phyloP scores from a whole-genome alignment of 495 filamentous ascomycete genomes.

The Jackrogersella multiformis region DNA sequence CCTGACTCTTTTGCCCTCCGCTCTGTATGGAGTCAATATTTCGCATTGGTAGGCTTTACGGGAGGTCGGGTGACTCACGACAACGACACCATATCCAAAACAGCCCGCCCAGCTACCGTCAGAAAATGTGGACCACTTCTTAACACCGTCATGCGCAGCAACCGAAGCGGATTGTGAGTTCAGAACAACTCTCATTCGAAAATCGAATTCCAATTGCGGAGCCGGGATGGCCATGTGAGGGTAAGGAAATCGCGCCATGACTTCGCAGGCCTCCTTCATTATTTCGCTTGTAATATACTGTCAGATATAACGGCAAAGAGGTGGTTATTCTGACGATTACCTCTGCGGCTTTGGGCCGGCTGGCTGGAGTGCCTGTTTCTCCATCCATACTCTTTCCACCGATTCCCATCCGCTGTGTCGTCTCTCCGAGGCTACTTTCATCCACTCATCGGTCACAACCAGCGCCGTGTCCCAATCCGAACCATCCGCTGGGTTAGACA shows the following conservation, averaged over 20 bases:
- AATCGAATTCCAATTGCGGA: slow-evolving; percentile 66
- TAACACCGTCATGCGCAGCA: slow-evolving; percentile 62
- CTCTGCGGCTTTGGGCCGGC: not conserved
- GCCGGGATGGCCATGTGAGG: slow-evolving; percentile 41
- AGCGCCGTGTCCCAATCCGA: slow-evolving; percentile 42
- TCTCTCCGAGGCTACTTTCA: slow-evolving; percentile 30
- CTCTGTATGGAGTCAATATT: slow-evolving; percentile 49
- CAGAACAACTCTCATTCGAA: slow-evolving; percentile 69
- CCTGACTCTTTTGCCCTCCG: slow-evolving; percentile 62
- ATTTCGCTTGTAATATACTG: slow-evolving; percentile 19
- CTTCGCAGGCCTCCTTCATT: slow-evolving; percentile 17
- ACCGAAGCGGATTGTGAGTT: slow-evolving; percentile 61
- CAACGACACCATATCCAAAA: slow-evolving; percentile 67
- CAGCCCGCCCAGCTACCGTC: slow-evolving; percentile 69
- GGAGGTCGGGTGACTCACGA: slow-evolving; percentile 54
- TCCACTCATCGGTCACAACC: slow-evolving; percentile 24
- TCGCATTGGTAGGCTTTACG: not conserved
- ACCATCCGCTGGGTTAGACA: not conserved
- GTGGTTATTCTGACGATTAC: slow-evolving; percentile 6
- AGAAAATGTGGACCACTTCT: slow-evolving; percentile 67
- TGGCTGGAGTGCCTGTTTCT: slow-evolving; percentile 10
- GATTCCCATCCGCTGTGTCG: slow-evolving; percentile 44
- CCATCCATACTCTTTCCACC: slow-evolving; percentile 40
- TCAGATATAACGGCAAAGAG: slow-evolving; percentile 17
- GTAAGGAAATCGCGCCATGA: slow-evolving; percentile 35